phyloP scores from a whole-genome alignment of 2,329 filamentous ascomycete genomes.

The Fusarium globosum region DNA sequence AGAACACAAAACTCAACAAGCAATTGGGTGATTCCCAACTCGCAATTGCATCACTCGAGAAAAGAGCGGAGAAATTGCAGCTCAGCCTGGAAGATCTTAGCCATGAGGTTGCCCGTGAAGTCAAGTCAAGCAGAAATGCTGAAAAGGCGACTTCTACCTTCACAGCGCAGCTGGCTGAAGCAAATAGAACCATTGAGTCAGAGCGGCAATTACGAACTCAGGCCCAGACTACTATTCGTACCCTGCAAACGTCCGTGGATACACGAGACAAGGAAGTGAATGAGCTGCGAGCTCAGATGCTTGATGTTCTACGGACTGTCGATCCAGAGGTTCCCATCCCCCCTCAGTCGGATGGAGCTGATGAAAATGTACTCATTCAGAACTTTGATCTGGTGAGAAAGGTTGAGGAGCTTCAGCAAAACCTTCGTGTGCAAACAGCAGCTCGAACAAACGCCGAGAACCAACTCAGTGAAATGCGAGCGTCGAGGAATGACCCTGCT shows the following conservation, averaged over 20 bases:
- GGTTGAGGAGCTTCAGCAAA: slow-evolving; percentile 88
- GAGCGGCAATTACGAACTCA: slow-evolving; percentile 87
- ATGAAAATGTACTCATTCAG: slow-evolving; percentile 76
- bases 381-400: slow-evolving; percentile 88
- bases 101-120: slow-evolving; percentile 89
- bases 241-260: slow-evolving; percentile 82
- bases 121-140: slow-evolving; percentile 88
- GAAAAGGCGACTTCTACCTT: slow-evolving; percentile 87
- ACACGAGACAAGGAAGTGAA: slow-evolving; percentile 82
- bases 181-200: slow-evolving; percentile 88
- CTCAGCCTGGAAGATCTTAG: slow-evolving; percentile 91
- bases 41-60: slow-evolving; percentile 84
- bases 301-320: slow-evolving; percentile 86
- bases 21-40: slow-evolving; percentile 89
- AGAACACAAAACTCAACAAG: slow-evolving; percentile 81
- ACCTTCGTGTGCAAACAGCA: slow-evolving; percentile 84
- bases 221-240: slow-evolving; percentile 85
- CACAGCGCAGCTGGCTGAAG: slow-evolving; percentile 86
- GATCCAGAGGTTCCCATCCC: slow-evolving; percentile 77
- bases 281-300: slow-evolving; percentile 82
- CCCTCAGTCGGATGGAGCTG: slow-evolving; percentile 66
- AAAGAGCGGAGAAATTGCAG: slow-evolving; percentile 92
- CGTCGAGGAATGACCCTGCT: slow-evolving; percentile 76
- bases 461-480: slow-evolving; percentile 82
- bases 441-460: slow-evolving; percentile 84